Base-by-base conservation (phyloP, 2,329 filamentous ascomycete species). In the Alternaria ethzedia region DNA sequence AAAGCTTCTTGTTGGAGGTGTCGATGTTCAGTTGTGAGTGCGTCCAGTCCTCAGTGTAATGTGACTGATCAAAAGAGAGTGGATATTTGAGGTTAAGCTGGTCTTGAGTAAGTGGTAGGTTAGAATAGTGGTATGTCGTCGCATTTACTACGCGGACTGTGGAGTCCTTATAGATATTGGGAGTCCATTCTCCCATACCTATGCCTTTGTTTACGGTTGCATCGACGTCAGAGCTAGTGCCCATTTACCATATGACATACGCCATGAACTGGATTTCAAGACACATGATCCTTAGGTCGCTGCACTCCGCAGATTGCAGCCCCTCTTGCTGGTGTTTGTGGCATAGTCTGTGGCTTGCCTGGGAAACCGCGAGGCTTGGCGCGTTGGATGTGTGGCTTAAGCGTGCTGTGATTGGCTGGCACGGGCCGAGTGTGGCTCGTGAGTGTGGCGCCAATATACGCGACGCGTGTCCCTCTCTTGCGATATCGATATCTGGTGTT, bases 391-490 rank as follows among this genome's bases (percentile, higher is more conserved):
- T 54, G 59, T 57, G 50, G 59, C 59, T 45, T 32, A 45, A 13
- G 21, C 25, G 9, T 11, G 11, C 21, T 41, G 17, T 58, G 50
- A 56, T 58, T 63, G 23, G 54, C 30, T 20, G 25, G 15, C 21
- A 45, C 32, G 46, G 21, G 41, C 44, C 54, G 50, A 30, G 26
- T 36, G 45, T 61, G 32, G 47, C 63, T 57, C 17, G n/a, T 13
- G 30, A 17, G 23, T 57, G 47, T 60, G 54, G 54, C 43, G 54
- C 26, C 20, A 51, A 45, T 46, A 23, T 23, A 47, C 15, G 15
- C 36, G 30, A 59, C 60, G 52, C 52, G 47, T 62, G 32, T 64
- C 25, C 20, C 23, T 26, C 15, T 30, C 15, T 36, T 23, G 49
- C 20, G 36, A 32, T n/a, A 28, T 6, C 32, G 25, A 26, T 44